A percentile compares a stretch with the other conserved stretches of the same genome.
Evolutionary conservation across 2,329 filamentous ascomycete genomes (phyloP).

Genomic region (Alternaria longipes): DNA sequence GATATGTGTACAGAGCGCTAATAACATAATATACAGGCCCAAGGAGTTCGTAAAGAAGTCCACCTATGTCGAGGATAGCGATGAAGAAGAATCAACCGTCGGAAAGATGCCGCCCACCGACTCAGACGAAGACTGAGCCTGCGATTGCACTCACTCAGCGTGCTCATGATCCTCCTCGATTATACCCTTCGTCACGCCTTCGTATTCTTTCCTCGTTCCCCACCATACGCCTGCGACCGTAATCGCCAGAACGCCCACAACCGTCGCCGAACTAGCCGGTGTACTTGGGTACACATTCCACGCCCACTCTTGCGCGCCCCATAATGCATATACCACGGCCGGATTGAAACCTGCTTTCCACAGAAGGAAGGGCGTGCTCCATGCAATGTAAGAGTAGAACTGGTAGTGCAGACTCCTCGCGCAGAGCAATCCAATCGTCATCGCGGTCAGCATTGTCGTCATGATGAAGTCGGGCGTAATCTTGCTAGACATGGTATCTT

Average conservation of each 20-base stretch:
- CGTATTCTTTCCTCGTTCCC: constrained; percentile 59
- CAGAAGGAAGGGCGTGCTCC: constrained; percentile 86
- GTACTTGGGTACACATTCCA: constrained; percentile 96
- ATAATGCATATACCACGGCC: constrained; percentile 72
- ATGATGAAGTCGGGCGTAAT: constrained; percentile 78
- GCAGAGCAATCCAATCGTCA: constrained; percentile 82
- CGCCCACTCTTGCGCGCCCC: constrained; percentile 85
- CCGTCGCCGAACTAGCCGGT: constrained; percentile 68
- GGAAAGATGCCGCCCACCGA: constrained; percentile 87
- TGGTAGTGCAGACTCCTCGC: constrained; percentile 93
- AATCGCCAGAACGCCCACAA: constrained; percentile 74
- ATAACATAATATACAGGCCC: constrained; percentile 67
- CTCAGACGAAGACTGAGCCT: constrained; percentile 68
- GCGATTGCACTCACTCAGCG: constrained; percentile 33
- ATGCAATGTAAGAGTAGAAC: constrained; percentile 91
- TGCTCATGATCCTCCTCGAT: constrained; percentile 44
- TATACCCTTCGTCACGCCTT: constrained; percentile 45
- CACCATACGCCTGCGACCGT: constrained; percentile 72
- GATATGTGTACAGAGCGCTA: constrained; percentile 27
- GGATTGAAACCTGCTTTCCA: constrained; percentile 80
- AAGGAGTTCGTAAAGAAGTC: constrained; percentile 76
- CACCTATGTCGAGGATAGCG: constrained; percentile 68
- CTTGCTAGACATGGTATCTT: constrained; percentile 64
- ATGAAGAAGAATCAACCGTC: constrained; percentile 79
- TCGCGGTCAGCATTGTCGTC: constrained; percentile 78